Evolutionary conservation across 371 early-diverging fungal genomes (phyloP), one percentile per base, ranked within the genome.

Genomic region (Haplosporangium sp.): DNA sequence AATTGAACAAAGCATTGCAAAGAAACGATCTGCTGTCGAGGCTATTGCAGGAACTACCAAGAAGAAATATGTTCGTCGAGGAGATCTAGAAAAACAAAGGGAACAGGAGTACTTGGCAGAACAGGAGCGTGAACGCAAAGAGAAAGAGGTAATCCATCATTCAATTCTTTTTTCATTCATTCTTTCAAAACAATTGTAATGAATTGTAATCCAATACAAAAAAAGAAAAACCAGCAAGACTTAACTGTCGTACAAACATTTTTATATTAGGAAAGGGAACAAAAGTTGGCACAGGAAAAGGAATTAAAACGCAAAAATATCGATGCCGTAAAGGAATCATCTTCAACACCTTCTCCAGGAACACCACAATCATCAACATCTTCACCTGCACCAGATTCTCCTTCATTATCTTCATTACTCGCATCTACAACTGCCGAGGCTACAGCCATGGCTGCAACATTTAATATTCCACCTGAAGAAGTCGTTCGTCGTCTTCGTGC

Each of bases 401-500:
- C 50, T 34, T 17, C 39, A 50, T 10, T 13, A 63, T 83, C 69
- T 11, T 71, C 69, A 37, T 69, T 67, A 35, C 10, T 19, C 9
- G 56, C 68, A 6, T 50, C 62, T 34, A 38, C 52, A 39, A 63
- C 20, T 17, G 48, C 56, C 0, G 77, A 61, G 3, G 72, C 47
- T 0, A 56, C 38, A 35, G 63, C 57, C 4, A 67, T 73, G 9
- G 62, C 56, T 4, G 83, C 78, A 50, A 67, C 75, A 3, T 83
- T 88, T 67, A 89, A 90, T 67, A 90, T 95, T 55, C 84, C 94
- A n/a, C 85, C 89, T 27, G 94, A 94, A 44, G 98, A 98, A 70
- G 89, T 95, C 0, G 82, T 93, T 53, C 91, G 93, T 58, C 91
- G 98, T 59, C 84, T 98, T 61, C 88, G 99, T 34, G 93, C 94